A percentile compares a stretch with the other conserved stretches of the same genome.
Evolutionary conservation across 768 basidiomycete genomes (phyloP).

Genomic region (Leccinum uliginosum): DNA sequence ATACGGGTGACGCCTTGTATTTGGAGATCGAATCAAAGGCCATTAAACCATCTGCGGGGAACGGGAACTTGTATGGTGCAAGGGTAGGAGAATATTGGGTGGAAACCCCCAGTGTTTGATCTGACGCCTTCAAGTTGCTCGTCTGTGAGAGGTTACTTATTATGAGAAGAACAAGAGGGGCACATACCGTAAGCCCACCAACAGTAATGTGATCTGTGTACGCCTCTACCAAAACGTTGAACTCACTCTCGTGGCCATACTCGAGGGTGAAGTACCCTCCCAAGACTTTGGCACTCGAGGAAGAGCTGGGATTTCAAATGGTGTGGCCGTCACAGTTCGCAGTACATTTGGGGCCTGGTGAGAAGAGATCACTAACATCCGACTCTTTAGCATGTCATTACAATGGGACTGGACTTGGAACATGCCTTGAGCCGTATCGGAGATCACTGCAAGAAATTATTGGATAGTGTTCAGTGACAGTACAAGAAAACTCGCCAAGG

Average conservation of each 20-base stretch:
- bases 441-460: not conserved
- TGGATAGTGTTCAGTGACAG: not conserved
- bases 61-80: not conserved
- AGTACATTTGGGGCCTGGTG: conserved; percentile 23
- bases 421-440: conserved; percentile 7
- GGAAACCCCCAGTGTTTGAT: conserved; percentile 14
- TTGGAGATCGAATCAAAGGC: conserved; percentile 37
- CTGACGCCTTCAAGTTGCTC: conserved; percentile 3
- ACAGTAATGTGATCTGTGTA: conserved; percentile 11
- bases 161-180: not conserved
- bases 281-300: conserved; percentile 7
- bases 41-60: conserved; percentile 30
- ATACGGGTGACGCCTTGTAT: conserved; percentile 32
- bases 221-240: conserved; percentile 1
- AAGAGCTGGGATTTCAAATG: conserved; percentile 27
- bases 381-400: not conserved
- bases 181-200: conserved; percentile 7
- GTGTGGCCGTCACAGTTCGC: conserved; percentile 28
- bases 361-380: conserved; percentile 21
- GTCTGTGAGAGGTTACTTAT: not conserved
- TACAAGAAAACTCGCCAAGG: not conserved
- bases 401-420: not conserved
- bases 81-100: conserved; percentile 1
- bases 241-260: not conserved
- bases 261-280: not conserved